These are phyloP conservation scores for Cucumis melo DNA, from an alignment of 306 rosid species.

Conservation along the genomic window DNA sequence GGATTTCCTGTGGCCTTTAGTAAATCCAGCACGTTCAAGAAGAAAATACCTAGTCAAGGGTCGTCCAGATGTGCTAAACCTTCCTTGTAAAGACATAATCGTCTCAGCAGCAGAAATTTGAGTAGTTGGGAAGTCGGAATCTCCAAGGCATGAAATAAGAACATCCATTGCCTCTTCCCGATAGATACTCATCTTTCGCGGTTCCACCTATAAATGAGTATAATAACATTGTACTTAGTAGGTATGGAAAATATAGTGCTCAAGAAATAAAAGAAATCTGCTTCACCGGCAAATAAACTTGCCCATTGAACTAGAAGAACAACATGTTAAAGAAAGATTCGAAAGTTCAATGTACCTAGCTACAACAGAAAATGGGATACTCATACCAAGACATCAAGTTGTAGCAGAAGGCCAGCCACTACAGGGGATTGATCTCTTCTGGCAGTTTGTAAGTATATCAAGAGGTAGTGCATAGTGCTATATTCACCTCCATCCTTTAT, in stretches of 20 bases:
- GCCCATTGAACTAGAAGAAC: background rate
- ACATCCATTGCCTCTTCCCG: slow-evolving; percentile 86
- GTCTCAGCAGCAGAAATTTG: slow-evolving; percentile 75
- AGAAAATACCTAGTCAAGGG: slow-evolving; percentile 56
- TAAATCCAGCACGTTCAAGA: slow-evolving; percentile 63
- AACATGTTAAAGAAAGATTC: background rate
- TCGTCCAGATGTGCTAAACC: slow-evolving; percentile 47
- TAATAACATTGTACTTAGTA: slow-evolving; percentile 4
- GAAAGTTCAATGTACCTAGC: slow-evolving; percentile 4
- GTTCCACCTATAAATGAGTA: slow-evolving; percentile 51
- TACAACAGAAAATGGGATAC: slow-evolving; percentile 8
- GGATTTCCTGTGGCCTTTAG: slow-evolving; percentile 28
- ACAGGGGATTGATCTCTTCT: slow-evolving; percentile 52
- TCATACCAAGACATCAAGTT: slow-evolving; percentile 92
- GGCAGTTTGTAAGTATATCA: slow-evolving; percentile 61
- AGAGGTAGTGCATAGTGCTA: slow-evolving; percentile 84
- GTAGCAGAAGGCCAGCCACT: slow-evolving; percentile 81
- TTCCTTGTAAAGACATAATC: slow-evolving; percentile 70
- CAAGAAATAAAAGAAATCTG: background rate
- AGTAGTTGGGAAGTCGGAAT: slow-evolving; percentile 43
- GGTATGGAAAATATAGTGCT: background rate
- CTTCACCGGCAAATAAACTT: slow-evolving; percentile 1
- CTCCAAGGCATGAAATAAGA: slow-evolving; percentile 69
- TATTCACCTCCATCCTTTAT: slow-evolving; percentile 74
- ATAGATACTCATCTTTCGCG: slow-evolving; percentile 87